These are phyloP conservation scores for Lithospermum erythrorhizon DNA, from an alignment of 257 asterid genomes.

Conservation along the genomic window DNA sequence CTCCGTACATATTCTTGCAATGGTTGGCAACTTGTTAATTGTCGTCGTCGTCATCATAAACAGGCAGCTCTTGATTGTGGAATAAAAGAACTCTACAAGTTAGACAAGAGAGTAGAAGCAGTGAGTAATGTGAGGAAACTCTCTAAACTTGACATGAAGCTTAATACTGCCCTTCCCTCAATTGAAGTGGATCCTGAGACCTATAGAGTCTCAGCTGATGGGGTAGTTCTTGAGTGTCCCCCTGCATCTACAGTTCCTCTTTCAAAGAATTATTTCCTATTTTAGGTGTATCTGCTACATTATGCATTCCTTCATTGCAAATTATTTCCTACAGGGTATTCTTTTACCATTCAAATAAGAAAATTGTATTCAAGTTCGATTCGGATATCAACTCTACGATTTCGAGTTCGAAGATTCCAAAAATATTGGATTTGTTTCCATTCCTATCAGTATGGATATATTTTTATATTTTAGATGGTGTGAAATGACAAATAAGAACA, in stretches of 20 bases:
- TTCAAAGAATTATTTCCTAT: conserved; percentile 76
- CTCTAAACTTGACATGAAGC: conserved; percentile 85
- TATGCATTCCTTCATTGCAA: neutral
- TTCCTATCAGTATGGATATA: too few relatives aligned
- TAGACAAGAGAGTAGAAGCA: conserved; percentile 64
- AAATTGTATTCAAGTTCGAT: too few relatives aligned
- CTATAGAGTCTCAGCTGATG: conserved; percentile 72
- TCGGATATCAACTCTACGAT: too few relatives aligned
- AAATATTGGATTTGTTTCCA: too few relatives aligned
- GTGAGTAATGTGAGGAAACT: conserved; percentile 59
- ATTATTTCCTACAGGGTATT: neutral
- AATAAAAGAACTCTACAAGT: conserved; percentile 47
- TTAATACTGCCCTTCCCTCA: conserved; percentile 70
- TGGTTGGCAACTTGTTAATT: neutral
- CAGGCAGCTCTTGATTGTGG: conserved; percentile 60
- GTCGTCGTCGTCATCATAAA: neutral
- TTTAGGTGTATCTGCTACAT: conserved; percentile 18
- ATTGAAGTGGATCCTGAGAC: conserved; percentile 82
- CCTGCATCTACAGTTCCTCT: conserved; percentile 72
- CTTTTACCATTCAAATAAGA: neutral
- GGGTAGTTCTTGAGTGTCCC: conserved; percentile 49
- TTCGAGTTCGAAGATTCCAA: too few relatives aligned
- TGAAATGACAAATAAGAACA: too few relatives aligned
- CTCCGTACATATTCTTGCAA: neutral
- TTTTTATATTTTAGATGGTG: too few relatives aligned